Conservation (phyloP, 805 yeast genomes). For the Komagataella kurtzmanii region DNA sequence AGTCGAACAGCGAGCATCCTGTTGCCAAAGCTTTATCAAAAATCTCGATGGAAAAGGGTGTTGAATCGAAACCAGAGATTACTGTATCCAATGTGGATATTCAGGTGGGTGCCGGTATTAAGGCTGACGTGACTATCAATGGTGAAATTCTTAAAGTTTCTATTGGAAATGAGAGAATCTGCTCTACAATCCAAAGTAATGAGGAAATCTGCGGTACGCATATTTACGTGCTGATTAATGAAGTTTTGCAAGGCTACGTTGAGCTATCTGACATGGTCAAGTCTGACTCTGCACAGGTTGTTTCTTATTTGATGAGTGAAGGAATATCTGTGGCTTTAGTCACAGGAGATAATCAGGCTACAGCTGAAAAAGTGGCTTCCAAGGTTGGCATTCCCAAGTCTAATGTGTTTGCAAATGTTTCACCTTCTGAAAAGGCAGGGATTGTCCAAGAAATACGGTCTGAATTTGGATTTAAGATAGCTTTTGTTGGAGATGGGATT, state of each 20-base stretch:
- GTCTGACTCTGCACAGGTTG: constrained; percentile 46
- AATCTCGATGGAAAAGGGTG: not conserved
- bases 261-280: constrained; percentile 59
- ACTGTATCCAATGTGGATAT: constrained; percentile 21
- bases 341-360: constrained; percentile 67
- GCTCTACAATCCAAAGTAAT: not conserved
- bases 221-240: constrained; percentile 36
- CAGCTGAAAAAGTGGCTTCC: constrained; percentile 52
- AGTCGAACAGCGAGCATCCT: constrained; percentile 76
- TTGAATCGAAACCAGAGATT: constrained; percentile 2
- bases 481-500: constrained; percentile 95
- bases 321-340: constrained; percentile 69
- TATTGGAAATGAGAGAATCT: constrained; percentile 37
- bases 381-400: constrained; percentile 51
- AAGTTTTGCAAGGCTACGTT: constrained; percentile 45
- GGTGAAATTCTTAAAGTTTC: constrained; percentile 19
- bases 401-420: constrained; percentile 60
- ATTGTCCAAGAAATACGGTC: constrained; percentile 46
- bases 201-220: constrained; percentile 12
- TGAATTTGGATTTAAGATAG: constrained; percentile 31
- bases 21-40: constrained; percentile 57
- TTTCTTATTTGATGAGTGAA: constrained; percentile 34
- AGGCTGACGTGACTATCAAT: constrained; percentile 15
- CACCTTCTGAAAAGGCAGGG: constrained; percentile 66
- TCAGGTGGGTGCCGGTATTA: constrained; percentile 32